Conservation (phyloP, 306 rosid genomes). For the Sechiopsis laciniata region DNA sequence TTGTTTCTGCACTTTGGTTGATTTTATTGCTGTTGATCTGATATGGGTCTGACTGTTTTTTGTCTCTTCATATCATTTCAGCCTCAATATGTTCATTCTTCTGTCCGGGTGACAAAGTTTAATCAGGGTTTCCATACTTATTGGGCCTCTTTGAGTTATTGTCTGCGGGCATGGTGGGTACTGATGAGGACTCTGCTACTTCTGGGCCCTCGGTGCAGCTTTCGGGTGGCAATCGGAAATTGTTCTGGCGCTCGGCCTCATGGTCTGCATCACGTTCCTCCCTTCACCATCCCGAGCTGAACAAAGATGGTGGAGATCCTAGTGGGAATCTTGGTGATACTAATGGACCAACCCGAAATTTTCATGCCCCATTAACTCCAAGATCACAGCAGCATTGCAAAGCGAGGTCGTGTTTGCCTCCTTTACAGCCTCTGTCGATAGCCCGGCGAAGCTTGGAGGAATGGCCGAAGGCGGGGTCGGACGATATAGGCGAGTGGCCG, state of each 20-base stretch:
- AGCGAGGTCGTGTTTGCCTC: slow-evolving; percentile 80
- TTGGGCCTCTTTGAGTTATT: slow-evolving; percentile 18
- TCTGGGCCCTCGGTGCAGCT: slow-evolving; percentile 46
- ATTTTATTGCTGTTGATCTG: slow-evolving; percentile 35
- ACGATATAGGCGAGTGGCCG: slow-evolving; percentile 96
- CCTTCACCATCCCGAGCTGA: slow-evolving; percentile 41
- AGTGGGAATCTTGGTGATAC: slow-evolving; percentile 31
- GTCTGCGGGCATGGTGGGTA: slow-evolving; percentile 65
- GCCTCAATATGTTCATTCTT: slow-evolving; percentile 20
- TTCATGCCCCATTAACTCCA: slow-evolving; percentile 76
- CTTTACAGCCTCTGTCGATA: slow-evolving; percentile 77
- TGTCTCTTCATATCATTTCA: slow-evolving; percentile 29
- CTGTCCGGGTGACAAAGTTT: slow-evolving; percentile 20
- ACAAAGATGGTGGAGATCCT: slow-evolving; percentile 45
- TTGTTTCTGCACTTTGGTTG: neutral
- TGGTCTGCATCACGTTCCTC: slow-evolving; percentile 80
- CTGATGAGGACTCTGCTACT: slow-evolving; percentile 50
- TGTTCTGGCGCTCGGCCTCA: slow-evolving; percentile 85
- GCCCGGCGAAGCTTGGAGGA: slow-evolving; percentile 91
- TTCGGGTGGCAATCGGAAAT: slow-evolving; percentile 43
- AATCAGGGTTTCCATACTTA: slow-evolving; percentile 20
- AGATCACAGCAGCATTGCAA: slow-evolving; percentile 84
- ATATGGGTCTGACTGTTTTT: slow-evolving; percentile 27
- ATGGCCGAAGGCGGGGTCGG: slow-evolving; percentile 95
- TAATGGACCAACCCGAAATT: slow-evolving; percentile 44